phyloP scores from a whole-genome alignment of 495 filamentous ascomycete species.

The Penicillium parvum region DNA sequence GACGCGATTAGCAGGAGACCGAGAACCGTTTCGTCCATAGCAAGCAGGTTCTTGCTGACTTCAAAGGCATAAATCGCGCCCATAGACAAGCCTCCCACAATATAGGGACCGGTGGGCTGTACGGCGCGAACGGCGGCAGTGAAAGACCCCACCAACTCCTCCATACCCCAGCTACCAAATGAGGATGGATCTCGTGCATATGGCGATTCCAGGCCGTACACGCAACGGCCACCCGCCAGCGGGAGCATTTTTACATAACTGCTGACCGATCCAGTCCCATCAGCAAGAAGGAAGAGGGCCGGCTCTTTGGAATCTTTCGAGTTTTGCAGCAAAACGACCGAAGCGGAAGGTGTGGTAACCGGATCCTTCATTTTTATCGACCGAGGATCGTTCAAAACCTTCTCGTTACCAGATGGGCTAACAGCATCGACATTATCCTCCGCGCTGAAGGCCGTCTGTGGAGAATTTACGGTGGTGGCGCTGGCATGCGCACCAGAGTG shows the following conservation, averaged over 20 bases:
- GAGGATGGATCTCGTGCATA: background rate
- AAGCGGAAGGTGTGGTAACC: background rate
- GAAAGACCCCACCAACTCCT: background rate
- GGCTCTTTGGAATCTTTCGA: background rate
- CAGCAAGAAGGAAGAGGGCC: conserved; percentile 5
- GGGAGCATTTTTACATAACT: background rate
- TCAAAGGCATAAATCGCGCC: background rate
- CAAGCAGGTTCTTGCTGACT: background rate
- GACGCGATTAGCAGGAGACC: background rate
- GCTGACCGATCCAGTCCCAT: background rate
- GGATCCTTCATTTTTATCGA: background rate
- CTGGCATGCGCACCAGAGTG: too few relatives aligned
- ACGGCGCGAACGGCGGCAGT: background rate
- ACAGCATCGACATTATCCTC: background rate
- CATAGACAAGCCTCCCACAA: background rate
- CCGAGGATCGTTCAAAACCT: background rate
- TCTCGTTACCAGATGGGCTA: background rate
- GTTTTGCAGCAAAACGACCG: background rate
- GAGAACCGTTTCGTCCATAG: background rate
- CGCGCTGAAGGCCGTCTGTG: background rate
- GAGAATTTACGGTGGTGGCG: background rate
- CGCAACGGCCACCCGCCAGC: background rate
- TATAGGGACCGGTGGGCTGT: background rate
- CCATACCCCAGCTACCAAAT: background rate
- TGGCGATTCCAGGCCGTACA: background rate